These are phyloP conservation scores for Pleurotus citrinopileatus DNA, from an alignment of 768 basidiomycete genomes.

Conservation along the genomic window DNA sequence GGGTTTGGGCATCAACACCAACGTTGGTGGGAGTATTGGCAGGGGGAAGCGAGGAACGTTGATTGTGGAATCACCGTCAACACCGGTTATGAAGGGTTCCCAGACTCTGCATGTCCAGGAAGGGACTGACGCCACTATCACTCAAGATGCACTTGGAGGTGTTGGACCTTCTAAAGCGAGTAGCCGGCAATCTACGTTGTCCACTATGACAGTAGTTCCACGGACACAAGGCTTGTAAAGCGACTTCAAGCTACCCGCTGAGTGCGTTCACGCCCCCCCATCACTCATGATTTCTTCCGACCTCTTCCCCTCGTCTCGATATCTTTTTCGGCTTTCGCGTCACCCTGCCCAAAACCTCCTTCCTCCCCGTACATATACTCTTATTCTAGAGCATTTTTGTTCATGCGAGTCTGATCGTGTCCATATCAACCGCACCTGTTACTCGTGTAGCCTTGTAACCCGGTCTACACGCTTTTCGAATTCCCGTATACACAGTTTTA, in stretches of 20 bases:
- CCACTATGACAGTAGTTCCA: conserved; percentile 6
- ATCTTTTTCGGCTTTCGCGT: not conserved
- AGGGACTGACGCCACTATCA: conserved; percentile 10
- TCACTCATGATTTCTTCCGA: not conserved
- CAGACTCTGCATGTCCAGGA: conserved; percentile 3
- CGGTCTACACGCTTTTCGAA: no score
- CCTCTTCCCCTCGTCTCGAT: not conserved
- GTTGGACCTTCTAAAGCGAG: not conserved
- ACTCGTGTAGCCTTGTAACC: not conserved
- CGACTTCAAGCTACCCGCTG: no score
- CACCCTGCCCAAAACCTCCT: not conserved
- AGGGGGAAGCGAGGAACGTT: conserved; percentile 1
- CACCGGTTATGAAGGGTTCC: not conserved
- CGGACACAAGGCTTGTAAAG: no score
- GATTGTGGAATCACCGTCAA: conserved; percentile 1
- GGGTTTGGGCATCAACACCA: not conserved
- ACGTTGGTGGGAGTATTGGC: not conserved
- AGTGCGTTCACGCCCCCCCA: no score
- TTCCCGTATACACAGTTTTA: no score
- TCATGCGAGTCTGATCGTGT: no score
- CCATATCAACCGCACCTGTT: not conserved
- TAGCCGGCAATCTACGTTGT: conserved; percentile 8
- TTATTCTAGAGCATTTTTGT: not conserved
- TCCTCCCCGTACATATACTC: not conserved
- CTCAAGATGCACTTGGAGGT: not conserved